Conservation (phyloP, 805 yeast genomes). For the Henningerozyma blattae region DNA sequence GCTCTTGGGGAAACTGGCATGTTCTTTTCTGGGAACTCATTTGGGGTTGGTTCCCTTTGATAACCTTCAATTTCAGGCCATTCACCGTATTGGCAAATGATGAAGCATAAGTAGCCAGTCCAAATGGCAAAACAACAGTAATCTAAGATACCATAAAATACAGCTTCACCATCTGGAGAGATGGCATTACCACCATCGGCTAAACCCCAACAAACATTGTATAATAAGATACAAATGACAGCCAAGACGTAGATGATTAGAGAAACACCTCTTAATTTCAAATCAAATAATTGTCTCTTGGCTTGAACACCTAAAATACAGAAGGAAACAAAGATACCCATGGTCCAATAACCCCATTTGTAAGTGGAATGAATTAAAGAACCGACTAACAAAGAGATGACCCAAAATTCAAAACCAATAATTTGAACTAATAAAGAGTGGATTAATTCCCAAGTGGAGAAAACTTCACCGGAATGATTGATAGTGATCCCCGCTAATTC, state of each 20-base stretch:
- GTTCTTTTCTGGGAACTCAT: not conserved
- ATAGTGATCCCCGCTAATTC: constrained; percentile 5
- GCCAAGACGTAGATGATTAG: not conserved
- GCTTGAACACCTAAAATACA: not conserved
- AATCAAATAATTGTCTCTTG: not conserved
- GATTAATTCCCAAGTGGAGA: not conserved
- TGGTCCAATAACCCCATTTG: constrained; percentile 41
- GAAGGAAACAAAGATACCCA: constrained; percentile 28
- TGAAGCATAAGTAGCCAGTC: not conserved
- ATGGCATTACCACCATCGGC: constrained; percentile 54
- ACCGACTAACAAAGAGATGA: constrained; percentile 36
- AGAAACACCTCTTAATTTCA: not conserved
- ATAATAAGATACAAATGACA: not conserved
- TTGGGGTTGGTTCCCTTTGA: constrained; percentile 1
- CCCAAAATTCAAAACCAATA: constrained; percentile 35
- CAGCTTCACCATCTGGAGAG: constrained; percentile 46
- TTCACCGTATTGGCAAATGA: not conserved
- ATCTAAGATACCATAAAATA: constrained; percentile 49
- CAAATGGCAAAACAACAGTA: constrained; percentile 25
- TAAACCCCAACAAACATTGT: constrained; percentile 14
- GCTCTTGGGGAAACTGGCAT: constrained; percentile 17
- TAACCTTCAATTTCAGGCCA: constrained; percentile 1
- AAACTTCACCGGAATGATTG: constrained; percentile 6
- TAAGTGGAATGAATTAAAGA: constrained; percentile 33
- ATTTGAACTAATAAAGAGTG: constrained; percentile 21